Evolutionary conservation across 1,284 basidiomycete genomes (phyloP), one percentile per base, ranked within the genome.

Genomic region (Puccinia hordei): DNA sequence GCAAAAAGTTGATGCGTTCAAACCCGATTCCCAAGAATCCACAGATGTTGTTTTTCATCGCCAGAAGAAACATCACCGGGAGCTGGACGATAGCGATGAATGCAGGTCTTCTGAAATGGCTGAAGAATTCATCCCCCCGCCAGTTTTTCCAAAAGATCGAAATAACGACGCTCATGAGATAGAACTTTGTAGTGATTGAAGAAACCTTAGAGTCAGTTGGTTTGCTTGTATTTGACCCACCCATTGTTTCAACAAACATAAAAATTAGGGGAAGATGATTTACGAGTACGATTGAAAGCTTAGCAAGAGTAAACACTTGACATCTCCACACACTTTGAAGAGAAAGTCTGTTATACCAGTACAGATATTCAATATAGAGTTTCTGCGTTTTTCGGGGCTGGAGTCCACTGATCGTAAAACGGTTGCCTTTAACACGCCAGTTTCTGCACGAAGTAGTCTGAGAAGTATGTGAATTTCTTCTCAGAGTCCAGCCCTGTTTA

Each of bases 1-100:
- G 77, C 61, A 80, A 73, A 49, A 73, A 72, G 24, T 80, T 80
- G 38, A 80, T 51, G 13, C 59, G 51, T 30, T 80, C 69, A 38
- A 73, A 71, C 30, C 69, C 69, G 38, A 69, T 22, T 15, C 77
- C 69, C 69, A 72, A 46, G 13, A 72, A n/a, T 24, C 77, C 59
- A 46, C 66, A 73, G 30, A 73, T 24, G 33, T 72, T 80, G 69
- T 80, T 80, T 49, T 61, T 80, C 77, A 80, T 80, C n/a, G 77
- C 57, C 41, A 79, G 30, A 33, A 79, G 33, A 38, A 79, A 79
- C 30, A 79, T 13, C 24, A 72, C 27, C n/a, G 77, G 66, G 51
- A 79, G 27, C 63, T 79, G 77, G 55, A 55, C 51, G 24, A 72
- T 44, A 46, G 77, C 30, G 27, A 79, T 79, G 33, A 22, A 71